These are phyloP conservation scores for Kluyveromyces sp. DNA, from an alignment of 1,139 yeast genomes.

Conservation along the genomic window DNA sequence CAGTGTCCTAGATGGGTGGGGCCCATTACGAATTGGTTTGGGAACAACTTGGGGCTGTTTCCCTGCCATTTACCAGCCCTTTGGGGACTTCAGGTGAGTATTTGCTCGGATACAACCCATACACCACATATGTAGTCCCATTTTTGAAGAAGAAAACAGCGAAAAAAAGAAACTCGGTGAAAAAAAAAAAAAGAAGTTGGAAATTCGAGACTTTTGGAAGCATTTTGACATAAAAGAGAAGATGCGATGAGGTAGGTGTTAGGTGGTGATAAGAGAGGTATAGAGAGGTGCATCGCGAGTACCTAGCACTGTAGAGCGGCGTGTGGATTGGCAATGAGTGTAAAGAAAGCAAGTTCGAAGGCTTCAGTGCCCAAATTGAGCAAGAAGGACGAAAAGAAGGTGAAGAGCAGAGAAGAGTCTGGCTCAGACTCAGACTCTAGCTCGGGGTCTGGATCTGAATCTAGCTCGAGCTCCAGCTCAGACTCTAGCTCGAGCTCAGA, in stretches of 20 bases:
- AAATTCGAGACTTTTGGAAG: neutral
- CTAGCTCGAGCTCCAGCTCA: slow-evolving; percentile 6
- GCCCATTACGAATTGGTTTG: too few relatives aligned
- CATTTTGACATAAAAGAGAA: neutral
- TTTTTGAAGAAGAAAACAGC: neutral
- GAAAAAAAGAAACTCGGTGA: neutral
- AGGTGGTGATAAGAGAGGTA: neutral
- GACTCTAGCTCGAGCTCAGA: slow-evolving; percentile 15
- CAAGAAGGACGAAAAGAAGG: slow-evolving; percentile 1
- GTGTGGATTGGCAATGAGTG: neutral
- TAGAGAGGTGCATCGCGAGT: neutral
- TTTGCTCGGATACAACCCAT: neutral
- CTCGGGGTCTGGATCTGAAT: slow-evolving; percentile 5
- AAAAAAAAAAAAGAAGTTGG: neutral
- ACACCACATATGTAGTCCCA: neutral
- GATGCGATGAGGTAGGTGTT: neutral
- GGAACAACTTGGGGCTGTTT: too few relatives aligned
- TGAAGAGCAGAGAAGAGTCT: slow-evolving; percentile 13
- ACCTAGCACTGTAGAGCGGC: neutral
- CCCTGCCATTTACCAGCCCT: too few relatives aligned
- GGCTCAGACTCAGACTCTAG: slow-evolving; percentile 9
- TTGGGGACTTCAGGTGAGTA: too few relatives aligned
- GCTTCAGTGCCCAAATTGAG: slow-evolving; percentile 2
- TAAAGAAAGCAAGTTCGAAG: slow-evolving; percentile 1
- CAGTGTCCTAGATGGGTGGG: too few relatives aligned